These are phyloP conservation scores for Rhododendron kiyosumense DNA, from an alignment of 148 eudicot species.

Conservation along the genomic window DNA sequence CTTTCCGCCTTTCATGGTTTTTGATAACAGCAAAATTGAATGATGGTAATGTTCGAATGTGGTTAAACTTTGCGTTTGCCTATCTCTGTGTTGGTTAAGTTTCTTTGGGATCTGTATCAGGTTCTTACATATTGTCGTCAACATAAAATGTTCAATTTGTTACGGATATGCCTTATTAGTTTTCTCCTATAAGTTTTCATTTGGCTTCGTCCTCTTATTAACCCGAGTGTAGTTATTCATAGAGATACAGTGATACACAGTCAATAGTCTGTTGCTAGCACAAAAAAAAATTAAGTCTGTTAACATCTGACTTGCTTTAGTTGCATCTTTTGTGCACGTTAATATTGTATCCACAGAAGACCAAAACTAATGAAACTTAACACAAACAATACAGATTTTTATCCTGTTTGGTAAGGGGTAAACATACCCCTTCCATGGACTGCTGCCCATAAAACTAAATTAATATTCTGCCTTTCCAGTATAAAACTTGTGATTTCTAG, in stretches of 20 bases:
- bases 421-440: not conserved
- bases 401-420: not conserved
- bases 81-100: not conserved
- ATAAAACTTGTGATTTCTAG: not conserved
- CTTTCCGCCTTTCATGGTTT: conserved; percentile 79
- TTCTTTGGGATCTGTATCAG: not conserved
- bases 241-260: not conserved
- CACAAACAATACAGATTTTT: not conserved
- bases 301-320: not conserved
- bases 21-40: conserved; percentile 62
- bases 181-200: not conserved
- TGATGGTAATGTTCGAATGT: conserved; percentile 40
- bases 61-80: not conserved
- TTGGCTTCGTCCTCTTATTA: not conserved
- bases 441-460: not conserved
- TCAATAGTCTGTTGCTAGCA: too few species aligned
- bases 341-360: not conserved
- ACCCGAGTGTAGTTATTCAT: not conserved
- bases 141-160: not conserved
- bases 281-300: not conserved
- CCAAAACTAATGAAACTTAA: not conserved
- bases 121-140: not conserved
- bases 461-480: not conserved
- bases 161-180: not conserved
- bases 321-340: not conserved